Percentiles rank a stretch among this genome's conserved stretches.
Conservation (phyloP, 1,139 yeast genomes). For the Trichomonascaceae sp. region DNA sequence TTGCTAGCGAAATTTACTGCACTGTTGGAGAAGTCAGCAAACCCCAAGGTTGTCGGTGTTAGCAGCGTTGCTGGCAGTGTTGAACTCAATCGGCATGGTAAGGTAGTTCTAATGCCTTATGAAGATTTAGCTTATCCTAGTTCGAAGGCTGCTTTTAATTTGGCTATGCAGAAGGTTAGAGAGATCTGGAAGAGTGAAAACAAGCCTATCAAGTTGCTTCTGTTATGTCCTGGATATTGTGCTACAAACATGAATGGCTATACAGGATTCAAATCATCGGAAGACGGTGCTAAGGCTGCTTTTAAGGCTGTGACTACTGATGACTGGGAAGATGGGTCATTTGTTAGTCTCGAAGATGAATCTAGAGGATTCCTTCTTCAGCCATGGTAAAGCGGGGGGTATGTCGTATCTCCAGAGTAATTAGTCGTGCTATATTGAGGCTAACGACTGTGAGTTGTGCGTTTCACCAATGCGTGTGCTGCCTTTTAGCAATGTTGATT, state of each 20-base stretch:
- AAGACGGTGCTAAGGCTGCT: slow-evolving; percentile 6
- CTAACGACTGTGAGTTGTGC: too few species aligned
- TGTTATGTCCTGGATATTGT: slow-evolving; percentile 7
- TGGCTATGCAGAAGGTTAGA: neutral
- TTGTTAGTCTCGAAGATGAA: neutral
- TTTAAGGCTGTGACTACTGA: slow-evolving; percentile 5
- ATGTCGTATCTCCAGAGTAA: too few species aligned
- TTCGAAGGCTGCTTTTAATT: slow-evolving; percentile 6
- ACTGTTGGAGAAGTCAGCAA: neutral
- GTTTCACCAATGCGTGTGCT: too few species aligned
- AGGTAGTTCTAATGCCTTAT: neutral
- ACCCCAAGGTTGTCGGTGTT: slow-evolving; percentile 1
- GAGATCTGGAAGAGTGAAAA: neutral
- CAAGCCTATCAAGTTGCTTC: neutral
- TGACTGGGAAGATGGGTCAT: neutral
- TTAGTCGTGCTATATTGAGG: too few species aligned
- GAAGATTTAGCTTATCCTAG: neutral
- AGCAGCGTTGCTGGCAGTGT: slow-evolving; percentile 1
- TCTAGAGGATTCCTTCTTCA: neutral
- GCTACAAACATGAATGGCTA: slow-evolving; percentile 4
- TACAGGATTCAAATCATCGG: neutral
- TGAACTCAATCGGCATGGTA: neutral
- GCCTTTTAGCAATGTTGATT: too few species aligned
- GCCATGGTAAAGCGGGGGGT: slow-evolving; percentile 8
- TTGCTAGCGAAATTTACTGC: slow-evolving; percentile 1